Percentiles rank a stretch among this genome's conserved stretches.
These are phyloP conservation scores for Ogataea kodamae DNA, from an alignment of 805 yeast species.

Conservation along the genomic window DNA sequence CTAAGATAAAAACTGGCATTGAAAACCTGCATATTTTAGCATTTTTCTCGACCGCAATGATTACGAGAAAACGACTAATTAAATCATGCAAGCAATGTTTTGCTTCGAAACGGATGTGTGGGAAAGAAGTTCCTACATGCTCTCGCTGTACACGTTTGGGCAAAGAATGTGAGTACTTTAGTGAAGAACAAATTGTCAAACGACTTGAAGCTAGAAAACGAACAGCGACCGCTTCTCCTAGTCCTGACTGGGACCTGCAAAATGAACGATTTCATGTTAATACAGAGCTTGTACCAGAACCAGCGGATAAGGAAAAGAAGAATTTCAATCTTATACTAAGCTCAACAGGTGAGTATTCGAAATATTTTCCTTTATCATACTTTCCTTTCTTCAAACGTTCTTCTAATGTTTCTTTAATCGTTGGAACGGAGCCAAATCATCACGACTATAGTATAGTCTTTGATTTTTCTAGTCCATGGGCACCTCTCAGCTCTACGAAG, in stretches of 20 bases:
- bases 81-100: slow-evolving; percentile 22
- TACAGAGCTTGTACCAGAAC: slow-evolving; percentile 17
- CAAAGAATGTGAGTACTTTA: slow-evolving; percentile 20
- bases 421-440: slow-evolving; percentile 7
- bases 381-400: slow-evolving; percentile 22
- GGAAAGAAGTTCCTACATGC: slow-evolving; percentile 15
- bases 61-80: slow-evolving; percentile 18
- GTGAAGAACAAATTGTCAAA: slow-evolving; percentile 13
- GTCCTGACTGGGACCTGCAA: slow-evolving; percentile 3
- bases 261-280: slow-evolving; percentile 5
- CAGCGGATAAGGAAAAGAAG: slow-evolving; percentile 15
- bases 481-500: slow-evolving; percentile 11
- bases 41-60: slow-evolving; percentile 10
- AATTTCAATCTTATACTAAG: slow-evolving; percentile 22
- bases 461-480: slow-evolving; percentile 16
- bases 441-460: slow-evolving; percentile 15
- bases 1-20: no score
- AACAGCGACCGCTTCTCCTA: background rate
- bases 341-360: slow-evolving; percentile 24
- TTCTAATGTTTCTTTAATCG: slow-evolving; percentile 18
- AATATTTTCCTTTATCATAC: slow-evolving; percentile 20
- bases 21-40: background rate
- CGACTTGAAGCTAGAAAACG: slow-evolving; percentile 6
- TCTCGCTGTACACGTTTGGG: slow-evolving; percentile 14
- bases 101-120: slow-evolving; percentile 21